Base-by-base conservation (phyloP, 164 flowering plant genomes). In the Chimonanthus praecox region DNA sequence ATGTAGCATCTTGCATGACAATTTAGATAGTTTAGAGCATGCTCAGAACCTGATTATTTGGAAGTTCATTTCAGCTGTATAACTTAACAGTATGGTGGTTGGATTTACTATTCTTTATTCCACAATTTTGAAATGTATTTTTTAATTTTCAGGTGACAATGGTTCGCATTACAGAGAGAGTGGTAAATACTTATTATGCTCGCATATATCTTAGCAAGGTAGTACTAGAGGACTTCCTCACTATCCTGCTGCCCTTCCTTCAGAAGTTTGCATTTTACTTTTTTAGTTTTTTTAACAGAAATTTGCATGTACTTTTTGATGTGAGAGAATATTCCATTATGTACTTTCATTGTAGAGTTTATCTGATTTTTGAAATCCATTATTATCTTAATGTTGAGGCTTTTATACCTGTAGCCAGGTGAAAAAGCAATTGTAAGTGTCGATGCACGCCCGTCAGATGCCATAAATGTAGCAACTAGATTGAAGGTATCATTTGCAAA, bases 361-460 rank as follows among this genome's bases (percentile, higher is more conserved):
- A 45, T 44, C 68, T 6, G 6, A 43, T 65, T 68, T 68, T 20
- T n/a, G 70, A 16, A 68, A 48, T 68, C 70, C 70, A 47, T 20
- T 18, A 16, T 50, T 43, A 63, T 51, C 54, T 16, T 7, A 20
- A n/a, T 48, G n/a, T 9, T 58, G n/a, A n/a, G 67, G 33, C 50
- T 67, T 67, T 18, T 21, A 16, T 9, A 13, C 16, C 8, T 75
- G 48, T 84, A 92, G 98, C 84, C 84, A 72, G 98, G 92, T 73
- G 84, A 84, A 71, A 79, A 76, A 68, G 81, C 81, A 49, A 67
- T 79, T 73, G 68, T 88, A 15, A 85, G 83, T 79, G 84, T 90
- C 71, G 98, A 92, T 83, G 88, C 86, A 62, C 90, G 94, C 11
- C 94, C 96, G n/a, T 90, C 98, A 60, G 98, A 92, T 87, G 96